Base-by-base conservation (phyloP, 2,329 filamentous ascomycete species). In the Cytospora schulzeri region DNA sequence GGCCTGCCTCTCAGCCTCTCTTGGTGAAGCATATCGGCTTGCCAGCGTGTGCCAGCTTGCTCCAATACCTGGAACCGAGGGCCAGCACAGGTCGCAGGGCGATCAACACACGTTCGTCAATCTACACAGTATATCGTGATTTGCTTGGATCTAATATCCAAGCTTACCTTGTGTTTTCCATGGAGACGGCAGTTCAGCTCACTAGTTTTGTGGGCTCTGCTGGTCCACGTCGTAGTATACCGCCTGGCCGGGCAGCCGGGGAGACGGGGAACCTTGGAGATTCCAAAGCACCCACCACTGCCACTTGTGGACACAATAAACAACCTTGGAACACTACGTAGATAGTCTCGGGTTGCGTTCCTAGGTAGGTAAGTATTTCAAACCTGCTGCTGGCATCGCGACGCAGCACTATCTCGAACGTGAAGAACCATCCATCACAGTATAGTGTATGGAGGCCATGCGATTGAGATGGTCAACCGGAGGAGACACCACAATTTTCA, bases 101-200 rank as follows among this genome's bases (percentile, higher is more conserved):
- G 60, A 41, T 28, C 60, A 48, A 53, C 35, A 62, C 51, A 31
- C 26, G 35, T 50, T 26, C 54, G 51, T 50, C 59, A 22, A 50
- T 31, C 24, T 31, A 29, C 51, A 35, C 33, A 35, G 33, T 35
- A 35, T 35, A 53, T 53, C 51, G 33, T 33, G 35, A 35, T 62
- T n/a, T 29, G 22, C 59, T 62, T 62, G 59, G 59, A 56, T n/a
- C 53, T 52, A 41, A 50, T 35, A 62, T 17, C 59, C 51, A 53
- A 62, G 59, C 59, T 56, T 48, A 24, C 19, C n/a, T 19, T 48
- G 41, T 45, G 41, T 48, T 24, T 24, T 11, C 45, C 45, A 48
- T 24, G n/a, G 22, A 48, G 45, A 48, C 45, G 45, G 45, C 45
- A 48, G 17, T 48, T 48, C 22, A 48, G 45, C 45, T 48, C 45